Conservation (phyloP, 345 rosid genomes). For the Pseudoturritis turrita region DNA sequence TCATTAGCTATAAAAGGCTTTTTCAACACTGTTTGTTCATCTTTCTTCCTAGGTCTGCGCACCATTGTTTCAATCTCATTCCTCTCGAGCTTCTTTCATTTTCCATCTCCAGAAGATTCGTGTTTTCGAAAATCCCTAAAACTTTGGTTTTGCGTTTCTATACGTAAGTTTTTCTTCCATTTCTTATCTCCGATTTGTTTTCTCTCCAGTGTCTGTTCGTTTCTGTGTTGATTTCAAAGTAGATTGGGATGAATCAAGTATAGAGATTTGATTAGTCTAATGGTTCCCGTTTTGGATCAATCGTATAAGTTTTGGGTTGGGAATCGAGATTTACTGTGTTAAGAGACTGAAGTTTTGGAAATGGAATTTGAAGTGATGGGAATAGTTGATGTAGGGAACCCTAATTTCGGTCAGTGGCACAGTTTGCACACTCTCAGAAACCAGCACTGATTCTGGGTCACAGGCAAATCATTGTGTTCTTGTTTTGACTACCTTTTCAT, state of each 20-base stretch:
- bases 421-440: too few species aligned
- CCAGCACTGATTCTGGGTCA: too few species aligned
- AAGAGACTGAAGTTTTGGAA: background rate
- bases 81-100: background rate
- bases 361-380: background rate
- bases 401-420: background rate
- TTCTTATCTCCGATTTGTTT: background rate
- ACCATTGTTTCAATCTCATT: background rate
- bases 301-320: background rate
- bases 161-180: slow-evolving; percentile 2
- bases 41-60: background rate
- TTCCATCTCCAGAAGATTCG: background rate
- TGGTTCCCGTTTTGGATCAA: background rate
- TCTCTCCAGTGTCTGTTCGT: background rate
- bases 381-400: background rate
- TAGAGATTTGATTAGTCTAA: background rate
- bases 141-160: background rate
- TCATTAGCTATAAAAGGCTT: background rate
- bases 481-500: too few species aligned
- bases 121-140: background rate
- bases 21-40: background rate
- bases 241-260: background rate
- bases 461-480: too few species aligned
- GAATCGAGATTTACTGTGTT: background rate
- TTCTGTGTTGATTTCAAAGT: background rate